Percentiles rank a stretch among this genome's conserved stretches.
Evolutionary conservation across 805 yeast species (phyloP).

Genomic region (Clavispora asparagi): DNA sequence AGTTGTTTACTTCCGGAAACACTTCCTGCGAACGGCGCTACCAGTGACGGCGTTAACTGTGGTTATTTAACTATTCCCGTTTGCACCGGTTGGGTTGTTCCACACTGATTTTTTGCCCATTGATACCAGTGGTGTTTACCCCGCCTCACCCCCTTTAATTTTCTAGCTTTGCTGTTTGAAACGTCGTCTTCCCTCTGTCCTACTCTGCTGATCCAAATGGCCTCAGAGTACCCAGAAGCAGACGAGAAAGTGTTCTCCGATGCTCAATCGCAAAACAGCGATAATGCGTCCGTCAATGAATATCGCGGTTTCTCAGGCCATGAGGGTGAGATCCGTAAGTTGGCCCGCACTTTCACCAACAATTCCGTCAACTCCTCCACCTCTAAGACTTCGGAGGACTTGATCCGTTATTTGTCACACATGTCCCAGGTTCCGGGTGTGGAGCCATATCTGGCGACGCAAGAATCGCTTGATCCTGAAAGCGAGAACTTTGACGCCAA

Average conservation of each 20-base stretch:
- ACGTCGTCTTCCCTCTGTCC: background rate
- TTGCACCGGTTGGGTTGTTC: background rate
- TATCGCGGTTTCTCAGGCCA: constrained; percentile 34
- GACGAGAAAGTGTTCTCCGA: background rate
- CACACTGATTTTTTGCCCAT: background rate
- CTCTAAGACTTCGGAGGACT: constrained; percentile 18
- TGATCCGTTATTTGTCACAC: constrained; percentile 38
- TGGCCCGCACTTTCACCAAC: constrained; percentile 40
- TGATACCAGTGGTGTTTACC: background rate
- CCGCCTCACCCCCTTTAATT: background rate
- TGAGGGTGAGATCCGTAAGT: constrained; percentile 30
- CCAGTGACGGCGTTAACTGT: background rate
- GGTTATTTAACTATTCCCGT: background rate
- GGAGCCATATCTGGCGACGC: constrained; percentile 9
- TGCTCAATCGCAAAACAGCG: constrained; percentile 1
- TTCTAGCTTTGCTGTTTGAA: background rate
- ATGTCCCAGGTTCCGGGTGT: constrained; percentile 30
- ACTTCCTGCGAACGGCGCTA: background rate
- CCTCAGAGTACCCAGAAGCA: background rate
- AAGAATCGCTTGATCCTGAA: constrained; percentile 46
- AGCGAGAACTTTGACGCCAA: constrained; percentile 54
- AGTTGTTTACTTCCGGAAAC: background rate
- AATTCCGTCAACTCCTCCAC: constrained; percentile 10
- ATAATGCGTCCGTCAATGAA: constrained; percentile 7
- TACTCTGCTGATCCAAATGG: background rate